Evolutionary conservation across 2,329 filamentous ascomycete species (phyloP).

Genomic region (Phaeosphaeria sp.): DNA sequence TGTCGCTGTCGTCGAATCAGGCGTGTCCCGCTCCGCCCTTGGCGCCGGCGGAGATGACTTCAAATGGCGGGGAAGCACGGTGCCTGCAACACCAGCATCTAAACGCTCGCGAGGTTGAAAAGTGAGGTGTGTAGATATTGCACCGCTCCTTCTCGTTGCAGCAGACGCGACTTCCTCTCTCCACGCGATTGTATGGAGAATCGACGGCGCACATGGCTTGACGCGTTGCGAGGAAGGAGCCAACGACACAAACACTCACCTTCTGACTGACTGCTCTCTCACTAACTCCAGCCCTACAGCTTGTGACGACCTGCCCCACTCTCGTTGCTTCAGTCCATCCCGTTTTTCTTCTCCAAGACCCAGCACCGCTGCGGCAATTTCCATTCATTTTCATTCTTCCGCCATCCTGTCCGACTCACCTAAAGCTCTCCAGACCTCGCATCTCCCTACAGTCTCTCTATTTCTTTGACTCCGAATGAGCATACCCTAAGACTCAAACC

Average conservation of each 20-base stretch:
- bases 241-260: conserved; percentile 11
- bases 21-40: conserved; percentile 37
- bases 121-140: neutral
- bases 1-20: conserved; percentile 30
- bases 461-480: neutral
- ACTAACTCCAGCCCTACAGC: conserved; percentile 28
- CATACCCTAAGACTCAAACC: neutral
- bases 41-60: conserved; percentile 26
- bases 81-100: neutral
- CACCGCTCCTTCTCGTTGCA: conserved; percentile 15
- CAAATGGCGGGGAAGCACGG: neutral
- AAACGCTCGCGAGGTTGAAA: neutral
- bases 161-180: conserved; percentile 9
- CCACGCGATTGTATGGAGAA: conserved; percentile 4
- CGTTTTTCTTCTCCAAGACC: conserved; percentile 13
- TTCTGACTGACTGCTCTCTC: conserved; percentile 18
- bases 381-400: conserved; percentile 33
- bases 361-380: conserved; percentile 15
- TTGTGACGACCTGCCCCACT: conserved; percentile 21
- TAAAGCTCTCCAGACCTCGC: conserved; percentile 2
- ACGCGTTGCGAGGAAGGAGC: conserved; percentile 31
- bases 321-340: conserved; percentile 28
- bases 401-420: conserved; percentile 9
- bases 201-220: conserved; percentile 12
- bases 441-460: neutral